A percentile compares a stretch with the other conserved stretches of the same genome.
Conservation (phyloP, 345 rosid genomes). For the Gossypium rotundifolium region DNA sequence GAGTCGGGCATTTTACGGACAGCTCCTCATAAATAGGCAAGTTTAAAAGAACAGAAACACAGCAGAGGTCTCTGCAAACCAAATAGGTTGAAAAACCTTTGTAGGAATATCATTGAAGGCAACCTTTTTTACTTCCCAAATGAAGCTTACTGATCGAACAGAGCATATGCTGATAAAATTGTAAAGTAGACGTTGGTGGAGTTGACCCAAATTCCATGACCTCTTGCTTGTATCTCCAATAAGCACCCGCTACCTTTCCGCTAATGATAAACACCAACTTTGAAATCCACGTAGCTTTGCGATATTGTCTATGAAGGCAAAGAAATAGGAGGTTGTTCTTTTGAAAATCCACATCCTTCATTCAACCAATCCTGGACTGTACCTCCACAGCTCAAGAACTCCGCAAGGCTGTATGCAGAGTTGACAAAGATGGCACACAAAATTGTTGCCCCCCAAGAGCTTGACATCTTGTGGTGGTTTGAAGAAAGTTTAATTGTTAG, state of each 20-base stretch:
- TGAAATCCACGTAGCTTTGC: constrained; percentile 35
- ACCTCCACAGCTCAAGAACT: constrained; percentile 48
- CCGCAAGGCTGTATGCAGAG: constrained; percentile 36
- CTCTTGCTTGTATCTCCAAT: constrained; percentile 49
- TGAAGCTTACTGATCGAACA: constrained; percentile 40
- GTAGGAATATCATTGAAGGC: neutral
- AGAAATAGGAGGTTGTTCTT: constrained; percentile 63
- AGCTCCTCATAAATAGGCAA: constrained; percentile 47
- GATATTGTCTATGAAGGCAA: constrained; percentile 47
- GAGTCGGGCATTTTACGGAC: constrained; percentile 49
- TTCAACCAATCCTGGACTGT: constrained; percentile 73
- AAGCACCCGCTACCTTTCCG: constrained; percentile 58
- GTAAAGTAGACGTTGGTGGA: constrained; percentile 55
- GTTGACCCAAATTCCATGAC: constrained; percentile 66
- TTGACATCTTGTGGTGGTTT: constrained; percentile 15
- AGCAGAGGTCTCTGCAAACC: constrained; percentile 42
- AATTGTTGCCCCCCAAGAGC: constrained; percentile 58
- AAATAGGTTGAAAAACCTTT: constrained; percentile 20
- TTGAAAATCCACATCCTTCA: constrained; percentile 66
- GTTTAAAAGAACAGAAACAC: constrained; percentile 39
- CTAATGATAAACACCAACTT: constrained; percentile 54
- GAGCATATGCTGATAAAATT: constrained; percentile 51
- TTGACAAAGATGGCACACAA: constrained; percentile 12
- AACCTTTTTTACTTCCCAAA: constrained; percentile 21
- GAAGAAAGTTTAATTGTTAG: no score